Base-by-base conservation (phyloP, 2,329 filamentous ascomycete genomes). In the Fusarium sp. region DNA sequence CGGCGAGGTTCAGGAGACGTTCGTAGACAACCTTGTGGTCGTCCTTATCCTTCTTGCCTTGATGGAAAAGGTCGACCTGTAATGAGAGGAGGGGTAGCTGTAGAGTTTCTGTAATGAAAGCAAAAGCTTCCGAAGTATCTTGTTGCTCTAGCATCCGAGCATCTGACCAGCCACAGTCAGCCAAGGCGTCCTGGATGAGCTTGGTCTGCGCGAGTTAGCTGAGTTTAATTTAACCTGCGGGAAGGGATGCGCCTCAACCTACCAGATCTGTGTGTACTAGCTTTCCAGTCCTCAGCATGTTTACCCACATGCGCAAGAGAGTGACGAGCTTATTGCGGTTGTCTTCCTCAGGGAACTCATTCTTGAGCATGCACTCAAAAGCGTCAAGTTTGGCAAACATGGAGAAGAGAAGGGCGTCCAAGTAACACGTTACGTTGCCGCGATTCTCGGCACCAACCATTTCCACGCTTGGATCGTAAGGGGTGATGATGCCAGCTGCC, bases 1-100 rank as follows among this genome's bases (percentile, higher is more conserved):
- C 94, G 1, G 95, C 95, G 45, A 99, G 90, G 79, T 98, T 97
- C 8, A 99, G 87, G 24, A 98, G 85, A 63, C 97, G 89, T 83
- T 99, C 97, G 76, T 97, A 96, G 63, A 98, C 92, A 67, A 98
- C 94, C 81, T 97, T 98, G 85, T 98, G 96, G 79, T 99, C 97
- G 75, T 97, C 95, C 45, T 91, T 90, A 59, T 93, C 92, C 71
- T 94, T 93, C 79, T 94, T 95, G 16, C 96, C 97, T 27, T 95
- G 94, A 79, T 98, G 97, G 77, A 96, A 98, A 16, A 98, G 91
- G 80, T 98, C 95, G 86, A 98, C 96, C 81, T 98, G 97, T 41
- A 98, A 84, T 0, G 95, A 95, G 29, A 98, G 88, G 2, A 98
- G 87, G 8, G 97, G 97, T 18, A 98, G 84, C 77, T 97, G 92